Base-by-base conservation (phyloP, 23 red algal genomes). In the Gracilaria gracilis region DNA sequence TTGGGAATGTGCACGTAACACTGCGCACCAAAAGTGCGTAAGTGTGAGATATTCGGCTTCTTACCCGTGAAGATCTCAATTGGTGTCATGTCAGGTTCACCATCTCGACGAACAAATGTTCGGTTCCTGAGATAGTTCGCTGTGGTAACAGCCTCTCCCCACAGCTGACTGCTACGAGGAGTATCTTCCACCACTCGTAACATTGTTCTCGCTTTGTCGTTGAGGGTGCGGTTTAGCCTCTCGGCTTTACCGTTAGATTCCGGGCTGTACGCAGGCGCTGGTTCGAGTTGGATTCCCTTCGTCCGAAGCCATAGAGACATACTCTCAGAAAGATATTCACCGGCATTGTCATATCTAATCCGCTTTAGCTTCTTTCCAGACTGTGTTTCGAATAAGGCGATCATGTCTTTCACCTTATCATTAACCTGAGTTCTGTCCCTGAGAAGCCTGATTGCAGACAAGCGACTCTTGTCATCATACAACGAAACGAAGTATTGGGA, bases 221-320 rank as follows among this genome's bases (percentile, higher is more conserved):
- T 70, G 24, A 70, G 65, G 17, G 27, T 70, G 28, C 65, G 65
- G 17, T 70, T 70, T 16, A 70, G 65, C 5, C 65, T 9, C 27
- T 70, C 65, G 13, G 65, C 65, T 16, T 70, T 70, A 4, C 65
- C 65, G 27, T 70, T 70, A 7, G 65, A 70, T 25, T 70, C 65
- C 9, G 65, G 65, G 28, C 65, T 24, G 65, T 70, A 70, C 4
- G 65, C 9, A 13, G 28, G 24, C 13, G 65, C 34, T 1, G 65
- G 15, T n/a, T 58, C 54, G 4, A 4, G 5, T 4, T 11, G 11
- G 42, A 46, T 46, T 7, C 42, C 42, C 11, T 11, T 4, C 42
- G 4, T 4, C 42, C 11, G 11, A 4, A 7, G 42, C 42, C 42
- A 46, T 4, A 7, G 5, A 4, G 25, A 33, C 6, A 70, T 4